Percentiles rank a stretch among this genome's conserved stretches.
Evolutionary conservation across 441 rosid genomes (phyloP).

Genomic region (Melastoma candidum): DNA sequence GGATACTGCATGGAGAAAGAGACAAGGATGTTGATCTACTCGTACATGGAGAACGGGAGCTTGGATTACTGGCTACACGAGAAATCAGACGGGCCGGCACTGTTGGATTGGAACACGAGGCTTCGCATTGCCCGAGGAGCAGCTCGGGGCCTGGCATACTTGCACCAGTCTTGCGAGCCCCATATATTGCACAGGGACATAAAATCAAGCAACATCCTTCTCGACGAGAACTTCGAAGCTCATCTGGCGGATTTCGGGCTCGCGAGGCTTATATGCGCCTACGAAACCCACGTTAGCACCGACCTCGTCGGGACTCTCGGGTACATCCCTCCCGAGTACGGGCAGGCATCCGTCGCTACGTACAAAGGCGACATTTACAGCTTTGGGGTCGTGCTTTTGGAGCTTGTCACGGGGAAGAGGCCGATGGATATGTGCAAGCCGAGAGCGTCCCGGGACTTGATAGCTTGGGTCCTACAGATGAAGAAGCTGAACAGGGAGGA

Average conservation of each 20-base stretch:
- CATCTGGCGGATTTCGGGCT: conserved; percentile 82
- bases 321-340: conserved; percentile 73
- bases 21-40: conserved; percentile 56
- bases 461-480: conserved; percentile 50
- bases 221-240: conserved; percentile 54
- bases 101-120: conserved; percentile 44
- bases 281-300: conserved; percentile 66
- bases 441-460: conserved; percentile 45
- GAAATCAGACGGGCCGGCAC: conserved; percentile 46
- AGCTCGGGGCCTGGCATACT: conserved; percentile 47
- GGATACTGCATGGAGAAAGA: conserved; percentile 52
- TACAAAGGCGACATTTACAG: conserved; percentile 70
- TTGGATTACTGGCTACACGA: conserved; percentile 83
- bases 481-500: conserved; percentile 42
- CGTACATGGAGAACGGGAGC: conserved; percentile 76
- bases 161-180: conserved; percentile 68
- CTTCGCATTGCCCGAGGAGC: conserved; percentile 58
- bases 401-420: conserved; percentile 67
- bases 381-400: conserved; percentile 74
- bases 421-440: conserved; percentile 79
- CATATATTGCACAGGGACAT: conserved; percentile 69
- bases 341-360: conserved; percentile 69
- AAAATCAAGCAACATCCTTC: conserved; percentile 66
- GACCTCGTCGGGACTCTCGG: conserved; percentile 79
- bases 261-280: conserved; percentile 54